A percentile compares a stretch with the other conserved stretches of the same genome.
These are phyloP conservation scores for Malus fusca DNA, from an alignment of 306 rosid species.

Conservation along the genomic window DNA sequence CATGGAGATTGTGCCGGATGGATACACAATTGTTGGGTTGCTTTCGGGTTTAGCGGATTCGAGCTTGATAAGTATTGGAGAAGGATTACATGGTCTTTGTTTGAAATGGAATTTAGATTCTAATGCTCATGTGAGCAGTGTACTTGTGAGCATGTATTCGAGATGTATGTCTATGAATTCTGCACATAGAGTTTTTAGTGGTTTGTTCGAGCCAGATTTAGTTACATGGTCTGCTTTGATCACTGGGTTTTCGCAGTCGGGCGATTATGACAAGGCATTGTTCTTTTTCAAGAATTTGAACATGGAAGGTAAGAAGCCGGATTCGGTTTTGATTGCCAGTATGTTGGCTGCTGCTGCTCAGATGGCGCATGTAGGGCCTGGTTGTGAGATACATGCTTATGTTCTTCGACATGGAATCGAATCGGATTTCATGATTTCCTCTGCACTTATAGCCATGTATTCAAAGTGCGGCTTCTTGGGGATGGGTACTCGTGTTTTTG, in stretches of 20 bases:
- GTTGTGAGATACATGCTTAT: conserved; percentile 65
- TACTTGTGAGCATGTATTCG: conserved; percentile 74
- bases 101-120: conserved; percentile 48
- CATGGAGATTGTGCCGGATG: conserved; percentile 54
- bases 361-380: conserved; percentile 41
- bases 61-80: conserved; percentile 43
- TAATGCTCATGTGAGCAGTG: conserved; percentile 58
- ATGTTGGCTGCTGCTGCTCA: conserved; percentile 69
- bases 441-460: conserved; percentile 77
- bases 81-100: conserved; percentile 61
- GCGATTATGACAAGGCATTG: conserved; percentile 46
- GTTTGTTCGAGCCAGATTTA: conserved; percentile 61
- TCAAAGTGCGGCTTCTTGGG: conserved; percentile 67
- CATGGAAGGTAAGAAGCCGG: conserved; percentile 46
- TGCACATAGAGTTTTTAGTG: conserved; percentile 51
- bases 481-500: conserved; percentile 48
- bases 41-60: conserved; percentile 47
- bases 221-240: conserved; percentile 84
- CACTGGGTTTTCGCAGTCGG: conserved; percentile 60
- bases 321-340: conserved; percentile 61
- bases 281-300: conserved; percentile 50
- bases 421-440: conserved; percentile 61
- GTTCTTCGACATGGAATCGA: conserved; percentile 62
- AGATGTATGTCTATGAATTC: conserved; percentile 60
- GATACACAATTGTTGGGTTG: conserved; percentile 65